Conservation (phyloP, 495 filamentous ascomycete species). For the Chaetomium cochliodes region DNA sequence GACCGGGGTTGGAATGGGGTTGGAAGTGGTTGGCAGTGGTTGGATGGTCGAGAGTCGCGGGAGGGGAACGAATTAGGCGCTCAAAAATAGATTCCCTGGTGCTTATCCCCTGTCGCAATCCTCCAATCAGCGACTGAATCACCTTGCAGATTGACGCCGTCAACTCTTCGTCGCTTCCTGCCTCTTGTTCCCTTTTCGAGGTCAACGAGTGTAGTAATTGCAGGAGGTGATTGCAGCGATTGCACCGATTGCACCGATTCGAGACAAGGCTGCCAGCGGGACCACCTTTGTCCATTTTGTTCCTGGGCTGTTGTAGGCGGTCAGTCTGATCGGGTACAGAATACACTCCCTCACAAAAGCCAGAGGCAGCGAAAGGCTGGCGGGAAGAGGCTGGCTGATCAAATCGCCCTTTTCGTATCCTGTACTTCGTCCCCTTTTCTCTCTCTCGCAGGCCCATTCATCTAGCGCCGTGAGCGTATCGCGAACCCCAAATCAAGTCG, state of each 20-base stretch:
- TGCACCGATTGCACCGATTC: background rate
- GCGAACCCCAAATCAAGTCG: background rate
- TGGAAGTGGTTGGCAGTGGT: too few relatives aligned
- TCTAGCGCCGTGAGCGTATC: background rate
- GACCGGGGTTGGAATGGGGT: constrained; percentile 19
- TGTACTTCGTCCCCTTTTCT: background rate
- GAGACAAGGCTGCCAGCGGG: background rate
- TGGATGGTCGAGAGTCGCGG: constrained; percentile 15
- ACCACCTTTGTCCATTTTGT: background rate
- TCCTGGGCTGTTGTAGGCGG: background rate
- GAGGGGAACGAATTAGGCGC: constrained; percentile 27
- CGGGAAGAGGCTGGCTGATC: background rate
- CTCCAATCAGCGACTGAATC: constrained; percentile 32
- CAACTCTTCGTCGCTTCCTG: constrained; percentile 5
- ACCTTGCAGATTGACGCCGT: constrained; percentile 38
- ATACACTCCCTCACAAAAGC: background rate
- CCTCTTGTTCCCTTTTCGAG: background rate
- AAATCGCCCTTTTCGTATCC: background rate
- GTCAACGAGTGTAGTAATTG: background rate
- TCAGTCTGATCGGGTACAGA: background rate
- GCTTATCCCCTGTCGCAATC: constrained; percentile 7
- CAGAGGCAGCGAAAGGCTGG: too few relatives aligned
- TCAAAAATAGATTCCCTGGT: constrained; percentile 28
- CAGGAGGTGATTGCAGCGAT: background rate
- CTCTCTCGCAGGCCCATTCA: background rate